Evolutionary conservation across 257 asterid species (phyloP).

Genomic region (Dorcoceras hygrometricum): DNA sequence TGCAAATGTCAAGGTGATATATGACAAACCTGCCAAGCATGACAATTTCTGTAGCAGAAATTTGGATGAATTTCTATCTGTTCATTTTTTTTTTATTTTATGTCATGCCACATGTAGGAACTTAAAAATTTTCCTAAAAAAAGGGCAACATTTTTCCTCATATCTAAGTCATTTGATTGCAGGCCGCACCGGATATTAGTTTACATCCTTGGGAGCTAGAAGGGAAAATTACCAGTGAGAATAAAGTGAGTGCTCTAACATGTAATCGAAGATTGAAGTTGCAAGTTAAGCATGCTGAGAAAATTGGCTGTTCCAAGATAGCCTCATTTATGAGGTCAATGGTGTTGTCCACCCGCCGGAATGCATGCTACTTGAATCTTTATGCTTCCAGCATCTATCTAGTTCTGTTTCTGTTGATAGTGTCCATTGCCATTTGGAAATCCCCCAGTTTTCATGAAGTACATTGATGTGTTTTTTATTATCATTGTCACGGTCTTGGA

Average conservation of each 20-base stretch:
- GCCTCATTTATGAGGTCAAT: conserved; percentile 21
- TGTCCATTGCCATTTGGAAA: conserved; percentile 38
- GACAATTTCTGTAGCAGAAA: background rate
- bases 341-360: conserved; percentile 20
- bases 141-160: conserved; percentile 3
- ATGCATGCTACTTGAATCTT: conserved; percentile 22
- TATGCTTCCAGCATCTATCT: conserved; percentile 32
- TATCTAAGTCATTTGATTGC: conserved; percentile 24
- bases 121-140: background rate
- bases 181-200: conserved; percentile 28
- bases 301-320: conserved; percentile 19
- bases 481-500: background rate
- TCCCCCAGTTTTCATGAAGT: conserved; percentile 34
- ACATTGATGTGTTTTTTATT: conserved; percentile 13
- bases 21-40: background rate
- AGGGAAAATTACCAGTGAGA: conserved; percentile 17
- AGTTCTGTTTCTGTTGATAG: conserved; percentile 33
- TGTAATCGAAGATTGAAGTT: conserved; percentile 13
- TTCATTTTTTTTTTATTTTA: conserved; percentile 1
- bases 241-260: conserved; percentile 18
- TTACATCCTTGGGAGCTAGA: conserved; percentile 17
- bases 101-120: background rate
- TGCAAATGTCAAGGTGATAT: conserved; percentile 2
- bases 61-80: background rate
- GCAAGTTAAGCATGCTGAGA: conserved; percentile 18